These are phyloP conservation scores for Fusarium xylarioides DNA, from an alignment of 2,329 filamentous ascomycete genomes.

Conservation along the genomic window DNA sequence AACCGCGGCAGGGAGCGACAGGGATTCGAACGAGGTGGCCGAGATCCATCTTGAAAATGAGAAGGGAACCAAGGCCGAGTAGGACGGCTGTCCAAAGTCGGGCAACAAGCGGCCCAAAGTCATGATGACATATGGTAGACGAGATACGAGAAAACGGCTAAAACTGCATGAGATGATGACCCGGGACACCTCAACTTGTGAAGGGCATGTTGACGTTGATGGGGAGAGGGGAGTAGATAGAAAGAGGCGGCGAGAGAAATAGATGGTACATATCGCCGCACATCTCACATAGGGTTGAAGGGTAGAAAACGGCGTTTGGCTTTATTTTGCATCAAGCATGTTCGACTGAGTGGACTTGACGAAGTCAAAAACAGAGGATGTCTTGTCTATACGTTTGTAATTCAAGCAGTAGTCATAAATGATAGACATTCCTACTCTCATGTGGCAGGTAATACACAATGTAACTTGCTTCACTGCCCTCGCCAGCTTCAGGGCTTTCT, in stretches of 20 bases:
- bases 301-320: constrained; percentile 28
- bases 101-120: constrained; percentile 16
- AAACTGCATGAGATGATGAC: constrained; percentile 24
- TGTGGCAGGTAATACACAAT: background rate
- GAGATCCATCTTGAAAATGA: constrained; percentile 61
- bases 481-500: background rate
- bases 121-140: constrained; percentile 18
- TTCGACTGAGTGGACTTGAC: constrained; percentile 11
- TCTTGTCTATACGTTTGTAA: constrained; percentile 13
- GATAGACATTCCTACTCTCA: constrained; percentile 8
- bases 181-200: constrained; percentile 10
- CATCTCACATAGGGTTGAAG: constrained; percentile 11
- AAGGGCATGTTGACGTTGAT: constrained; percentile 22
- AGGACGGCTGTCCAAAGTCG: constrained; percentile 18
- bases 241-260: constrained; percentile 27
- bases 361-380: background rate
- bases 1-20: constrained; percentile 47
- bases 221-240: constrained; percentile 29
- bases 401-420: constrained; percentile 12
- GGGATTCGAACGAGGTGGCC: constrained; percentile 56
- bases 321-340: constrained; percentile 29
- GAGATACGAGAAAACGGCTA: constrained; percentile 29
- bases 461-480: background rate
- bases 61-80: constrained; percentile 39
- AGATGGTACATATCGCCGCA: constrained; percentile 21